A percentile compares a stretch with the other conserved stretches of the same genome.
Conservation (phyloP, 768 basidiomycete species). For the Psilocybe cubensis region DNA sequence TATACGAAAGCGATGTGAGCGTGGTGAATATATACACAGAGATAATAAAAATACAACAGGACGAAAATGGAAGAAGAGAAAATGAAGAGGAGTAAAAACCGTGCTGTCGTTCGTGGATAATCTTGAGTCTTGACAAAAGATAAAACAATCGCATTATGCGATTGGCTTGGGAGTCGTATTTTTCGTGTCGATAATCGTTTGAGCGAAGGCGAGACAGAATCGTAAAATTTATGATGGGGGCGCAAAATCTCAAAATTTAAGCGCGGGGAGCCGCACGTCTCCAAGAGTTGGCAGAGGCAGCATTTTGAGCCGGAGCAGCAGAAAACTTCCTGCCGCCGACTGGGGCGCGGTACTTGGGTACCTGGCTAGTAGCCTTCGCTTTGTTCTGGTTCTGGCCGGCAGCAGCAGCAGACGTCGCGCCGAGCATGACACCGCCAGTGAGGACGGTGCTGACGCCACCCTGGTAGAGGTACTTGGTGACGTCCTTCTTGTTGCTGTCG, state of each 20-base stretch:
- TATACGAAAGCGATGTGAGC: too few relatives aligned
- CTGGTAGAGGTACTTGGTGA: conserved; percentile 42
- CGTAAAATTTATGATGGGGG: too few relatives aligned
- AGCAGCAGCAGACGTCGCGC: conserved; percentile 8
- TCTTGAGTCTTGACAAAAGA: too few relatives aligned
- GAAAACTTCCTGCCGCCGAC: conserved; percentile 16
- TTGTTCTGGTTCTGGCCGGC: conserved; percentile 10
- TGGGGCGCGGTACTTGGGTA: conserved; percentile 20
- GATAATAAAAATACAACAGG: too few relatives aligned
- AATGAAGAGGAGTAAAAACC: too few relatives aligned
- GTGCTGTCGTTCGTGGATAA: too few relatives aligned
- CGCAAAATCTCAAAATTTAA: too few relatives aligned
- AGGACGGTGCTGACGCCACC: conserved; percentile 47
- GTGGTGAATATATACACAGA: too few relatives aligned
- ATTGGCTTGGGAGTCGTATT: neutral
- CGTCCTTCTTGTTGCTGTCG: conserved; percentile 28
- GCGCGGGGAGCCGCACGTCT: conserved; percentile 12
- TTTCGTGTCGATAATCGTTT: neutral
- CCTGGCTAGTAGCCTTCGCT: neutral
- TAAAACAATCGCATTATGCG: too few relatives aligned
- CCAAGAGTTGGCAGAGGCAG: conserved; percentile 16
- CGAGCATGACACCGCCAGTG: conserved; percentile 52
- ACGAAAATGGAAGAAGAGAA: too few relatives aligned
- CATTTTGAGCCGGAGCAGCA: conserved; percentile 8
- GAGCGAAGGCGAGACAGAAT: neutral